Base-by-base conservation (phyloP, 352 stramenopile species). In the Pythium folliculosum region DNA sequence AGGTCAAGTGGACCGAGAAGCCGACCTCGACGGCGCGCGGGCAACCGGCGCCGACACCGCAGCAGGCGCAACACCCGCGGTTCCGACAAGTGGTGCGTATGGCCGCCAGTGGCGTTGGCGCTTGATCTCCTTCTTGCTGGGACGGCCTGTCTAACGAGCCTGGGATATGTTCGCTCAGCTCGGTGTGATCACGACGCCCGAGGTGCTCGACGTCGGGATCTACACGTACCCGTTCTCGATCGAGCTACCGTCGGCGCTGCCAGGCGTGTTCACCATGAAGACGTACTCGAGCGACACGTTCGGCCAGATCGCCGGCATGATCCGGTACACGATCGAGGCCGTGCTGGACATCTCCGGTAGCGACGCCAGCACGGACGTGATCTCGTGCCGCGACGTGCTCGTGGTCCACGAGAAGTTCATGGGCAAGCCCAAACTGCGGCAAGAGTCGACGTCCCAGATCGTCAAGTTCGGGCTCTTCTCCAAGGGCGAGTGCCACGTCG, bases 391-490 rank as follows among this genome's bases (percentile, higher is more conserved):
- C 22, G 59, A 72, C 48, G 60, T 70, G 16, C n/a, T 82, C 6
- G 60, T 71, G 25, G 53, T 82, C 19, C 60, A 80, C 52, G 63
- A 69, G 17, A 71, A 69, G 21, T 59, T 71, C 10, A 60, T 73
- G 44, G 60, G 44, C 32, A 63, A 65, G 22, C 60, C 72, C 25
- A 59, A 54, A 17, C 43, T 67, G 16, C 44, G 53, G 30, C 22
- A 67, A 9, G 72, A 75, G 27, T 47, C 69, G 6, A 74, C 62
- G 16, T 48, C 50, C 1, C 62, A 85, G 48, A 75, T 79, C 21
- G 71, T 88, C 27, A 69, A 74, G 40, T 62, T 89, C 12, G 86
- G 81, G 66, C 84, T 83, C 38, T 77, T 92, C 58, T 82, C 71
- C 45, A 80, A 83, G 40, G 81, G 81, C 35, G 72, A 47, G 10